A percentile compares a stretch with the other conserved stretches of the same genome.
Evolutionary conservation across 495 filamentous ascomycete species (phyloP).

Genomic region (Podospora sp.): DNA sequence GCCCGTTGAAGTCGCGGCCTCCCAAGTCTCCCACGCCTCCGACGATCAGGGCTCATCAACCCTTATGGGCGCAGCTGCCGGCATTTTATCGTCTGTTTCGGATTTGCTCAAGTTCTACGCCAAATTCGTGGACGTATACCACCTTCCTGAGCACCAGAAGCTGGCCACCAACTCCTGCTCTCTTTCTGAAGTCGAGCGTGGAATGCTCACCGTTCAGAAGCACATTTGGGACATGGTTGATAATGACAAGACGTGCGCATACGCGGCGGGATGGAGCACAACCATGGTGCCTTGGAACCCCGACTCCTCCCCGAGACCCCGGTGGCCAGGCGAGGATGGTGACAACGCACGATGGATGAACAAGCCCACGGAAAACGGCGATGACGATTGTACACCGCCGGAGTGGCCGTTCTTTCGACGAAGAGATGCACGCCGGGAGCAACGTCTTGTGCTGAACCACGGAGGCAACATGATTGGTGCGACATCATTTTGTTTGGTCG

Average conservation of each 20-base stretch:
- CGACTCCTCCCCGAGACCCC: neutral
- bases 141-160: neutral
- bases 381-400: neutral
- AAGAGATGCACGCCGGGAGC: neutral
- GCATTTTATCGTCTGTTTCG: constrained; percentile 22
- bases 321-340: constrained; percentile 26
- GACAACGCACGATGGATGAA: constrained; percentile 19
- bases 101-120: constrained; percentile 25
- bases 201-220: constrained; percentile 16
- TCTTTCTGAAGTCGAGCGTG: constrained; percentile 18
- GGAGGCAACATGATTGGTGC: constrained; percentile 34
- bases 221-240: constrained; percentile 7
- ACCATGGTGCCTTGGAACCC: neutral
- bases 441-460: constrained; percentile 25
- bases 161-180: neutral
- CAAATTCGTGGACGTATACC: constrained; percentile 15
- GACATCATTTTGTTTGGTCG: constrained; percentile 25
- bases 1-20: constrained; percentile 8
- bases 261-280: constrained; percentile 23
- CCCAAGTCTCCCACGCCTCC: constrained; percentile 10
- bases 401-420: neutral
- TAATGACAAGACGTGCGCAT: constrained; percentile 15
- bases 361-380: neutral
- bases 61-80: constrained; percentile 21
- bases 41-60: neutral